Evolutionary conservation across 2,329 filamentous ascomycete genomes (phyloP).

Genomic region (Fusarium heterosporum): DNA sequence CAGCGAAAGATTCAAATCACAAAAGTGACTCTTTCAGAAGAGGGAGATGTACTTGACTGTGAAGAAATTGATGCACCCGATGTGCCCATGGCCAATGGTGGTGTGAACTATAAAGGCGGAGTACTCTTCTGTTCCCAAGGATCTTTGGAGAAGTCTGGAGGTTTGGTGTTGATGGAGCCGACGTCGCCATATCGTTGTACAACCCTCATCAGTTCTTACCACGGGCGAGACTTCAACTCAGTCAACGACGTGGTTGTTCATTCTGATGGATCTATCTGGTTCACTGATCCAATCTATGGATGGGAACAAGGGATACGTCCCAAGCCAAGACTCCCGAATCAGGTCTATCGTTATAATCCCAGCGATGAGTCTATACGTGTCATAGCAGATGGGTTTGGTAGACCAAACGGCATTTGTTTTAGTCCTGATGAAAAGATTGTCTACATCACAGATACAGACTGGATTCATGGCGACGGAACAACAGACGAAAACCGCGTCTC

Average conservation of each 20-base stretch:
- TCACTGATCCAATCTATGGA: slow-evolving; percentile 63
- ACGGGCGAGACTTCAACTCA: slow-evolving; percentile 61
- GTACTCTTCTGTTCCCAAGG: slow-evolving; percentile 59
- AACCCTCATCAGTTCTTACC: slow-evolving; percentile 54
- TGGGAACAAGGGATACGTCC: slow-evolving; percentile 60
- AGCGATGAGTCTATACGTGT: slow-evolving; percentile 54
- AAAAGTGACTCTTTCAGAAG: slow-evolving; percentile 40
- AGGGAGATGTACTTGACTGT: slow-evolving; percentile 33
- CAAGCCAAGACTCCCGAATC: slow-evolving; percentile 56
- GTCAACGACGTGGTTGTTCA: slow-evolving; percentile 61
- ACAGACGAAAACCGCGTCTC: slow-evolving; percentile 43
- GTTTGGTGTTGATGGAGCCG: slow-evolving; percentile 51
- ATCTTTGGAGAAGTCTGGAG: slow-evolving; percentile 36
- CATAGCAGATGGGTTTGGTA: slow-evolving; percentile 61
- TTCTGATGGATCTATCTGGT: slow-evolving; percentile 60
- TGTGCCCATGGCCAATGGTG: slow-evolving; percentile 62
- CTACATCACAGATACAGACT: slow-evolving; percentile 60
- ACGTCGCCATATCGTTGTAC: slow-evolving; percentile 47
- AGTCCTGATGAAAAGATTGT: slow-evolving; percentile 58
- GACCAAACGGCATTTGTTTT: slow-evolving; percentile 60
- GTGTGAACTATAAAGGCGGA: slow-evolving; percentile 58
- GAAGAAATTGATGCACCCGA: slow-evolving; percentile 51
- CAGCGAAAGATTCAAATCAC: slow-evolving; percentile 49
- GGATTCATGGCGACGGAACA: slow-evolving; percentile 50
- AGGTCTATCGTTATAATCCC: slow-evolving; percentile 62